Conservation (phyloP, 331 rosid genomes). For the Quercus tomentella region DNA sequence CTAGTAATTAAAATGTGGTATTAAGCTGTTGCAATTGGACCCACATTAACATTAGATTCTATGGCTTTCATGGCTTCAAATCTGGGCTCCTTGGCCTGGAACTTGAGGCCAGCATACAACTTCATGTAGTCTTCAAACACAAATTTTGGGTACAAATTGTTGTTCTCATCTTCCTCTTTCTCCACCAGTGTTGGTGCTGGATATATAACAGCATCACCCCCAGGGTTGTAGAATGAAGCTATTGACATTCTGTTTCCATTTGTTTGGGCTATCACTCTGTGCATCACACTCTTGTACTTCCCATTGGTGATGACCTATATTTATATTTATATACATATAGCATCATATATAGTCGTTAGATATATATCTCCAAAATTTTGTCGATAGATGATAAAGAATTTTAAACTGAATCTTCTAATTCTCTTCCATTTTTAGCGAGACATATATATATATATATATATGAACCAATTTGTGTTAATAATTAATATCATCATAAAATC, state of each 20-base stretch:
- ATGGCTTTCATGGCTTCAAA: constrained; percentile 71
- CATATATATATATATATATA: too few relatives aligned
- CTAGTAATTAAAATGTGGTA: background rate
- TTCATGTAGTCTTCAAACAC: constrained; percentile 95
- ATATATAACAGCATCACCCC: constrained; percentile 79
- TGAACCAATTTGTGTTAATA: background rate
- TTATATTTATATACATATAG: background rate
- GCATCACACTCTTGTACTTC: constrained; percentile 87
- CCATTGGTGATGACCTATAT: constrained; percentile 86
- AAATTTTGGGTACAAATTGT: constrained; percentile 72
- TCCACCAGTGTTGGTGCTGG: constrained; percentile 79
- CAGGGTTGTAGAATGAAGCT: constrained; percentile 95
- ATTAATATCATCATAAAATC: too few relatives aligned
- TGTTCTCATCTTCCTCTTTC: constrained; percentile 66
- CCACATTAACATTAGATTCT: constrained; percentile 33
- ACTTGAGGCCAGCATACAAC: constrained; percentile 64
- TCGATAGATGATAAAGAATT: too few relatives aligned
- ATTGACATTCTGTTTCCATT: constrained; percentile 82
- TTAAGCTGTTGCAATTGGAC: constrained; percentile 63
- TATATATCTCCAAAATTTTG: too few relatives aligned
- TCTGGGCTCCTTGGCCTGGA: constrained; percentile 86
- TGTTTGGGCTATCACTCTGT: constrained; percentile 81
- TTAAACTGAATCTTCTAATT: background rate
- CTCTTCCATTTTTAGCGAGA: background rate
- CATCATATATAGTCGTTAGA: too few relatives aligned